Conservation (phyloP, 331 rosid genomes). For the Phaseolus coccineus region DNA sequence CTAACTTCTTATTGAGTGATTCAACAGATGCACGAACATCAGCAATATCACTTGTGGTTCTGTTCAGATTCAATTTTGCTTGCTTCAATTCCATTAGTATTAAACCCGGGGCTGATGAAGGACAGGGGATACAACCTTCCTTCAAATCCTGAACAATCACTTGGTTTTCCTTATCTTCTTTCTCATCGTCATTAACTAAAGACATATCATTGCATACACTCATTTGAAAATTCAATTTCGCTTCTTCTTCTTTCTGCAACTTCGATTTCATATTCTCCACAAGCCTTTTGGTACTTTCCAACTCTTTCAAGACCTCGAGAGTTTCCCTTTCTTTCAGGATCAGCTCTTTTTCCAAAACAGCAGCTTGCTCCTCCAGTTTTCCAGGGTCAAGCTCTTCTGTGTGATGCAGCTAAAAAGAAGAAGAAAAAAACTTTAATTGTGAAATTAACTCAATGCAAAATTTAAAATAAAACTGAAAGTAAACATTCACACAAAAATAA, state of each 20-base stretch:
- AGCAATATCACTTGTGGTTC: conserved; percentile 80
- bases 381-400: conserved; percentile 60
- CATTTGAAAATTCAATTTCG: conserved; percentile 45
- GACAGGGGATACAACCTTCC: conserved; percentile 43
- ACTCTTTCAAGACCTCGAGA: conserved; percentile 77
- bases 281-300: conserved; percentile 73
- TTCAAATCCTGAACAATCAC: conserved; percentile 41
- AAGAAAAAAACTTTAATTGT: conserved; percentile 30
- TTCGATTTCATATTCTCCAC: conserved; percentile 75
- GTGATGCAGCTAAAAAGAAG: conserved; percentile 43
- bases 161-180: conserved; percentile 73
- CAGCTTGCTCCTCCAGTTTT: conserved; percentile 73
- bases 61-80: conserved; percentile 78
- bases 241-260: conserved; percentile 79
- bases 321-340: conserved; percentile 87
- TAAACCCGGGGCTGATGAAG: conserved; percentile 63
- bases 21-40: conserved; percentile 82
- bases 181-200: conserved; percentile 40
- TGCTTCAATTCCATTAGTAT: conserved; percentile 86
- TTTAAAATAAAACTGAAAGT: not conserved
- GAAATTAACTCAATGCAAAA: not conserved
- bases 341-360: conserved; percentile 73
- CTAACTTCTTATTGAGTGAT: conserved; percentile 69
- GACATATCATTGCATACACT: conserved; percentile 38
- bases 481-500: not conserved